Evolutionary conservation across 2,329 filamentous ascomycete species (phyloP).

Genomic region (Huntiella omanensis): DNA sequence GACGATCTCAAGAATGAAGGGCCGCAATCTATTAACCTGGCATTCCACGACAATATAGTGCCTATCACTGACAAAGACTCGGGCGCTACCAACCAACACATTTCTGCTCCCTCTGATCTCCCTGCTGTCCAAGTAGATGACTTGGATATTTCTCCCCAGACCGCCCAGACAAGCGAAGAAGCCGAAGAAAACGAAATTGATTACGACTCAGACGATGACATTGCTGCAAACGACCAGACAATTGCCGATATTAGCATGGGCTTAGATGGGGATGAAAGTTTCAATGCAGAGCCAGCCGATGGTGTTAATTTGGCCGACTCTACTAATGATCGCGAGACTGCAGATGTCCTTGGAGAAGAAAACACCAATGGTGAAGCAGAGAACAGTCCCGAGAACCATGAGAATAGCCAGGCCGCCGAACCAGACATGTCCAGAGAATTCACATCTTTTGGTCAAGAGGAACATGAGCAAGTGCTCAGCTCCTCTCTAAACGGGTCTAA

Average conservation of each 20-base stretch:
- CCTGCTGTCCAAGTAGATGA: not conserved
- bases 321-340: constrained; percentile 17
- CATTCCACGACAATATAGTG: not conserved
- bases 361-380: constrained; percentile 3
- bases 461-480: constrained; percentile 11
- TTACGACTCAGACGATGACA: constrained; percentile 6
- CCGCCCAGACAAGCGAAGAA: not conserved
- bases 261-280: constrained; percentile 14
- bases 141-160: too few species aligned
- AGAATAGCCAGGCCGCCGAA: constrained; percentile 10
- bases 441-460: constrained; percentile 3
- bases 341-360: constrained; percentile 10
- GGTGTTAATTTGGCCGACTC: constrained; percentile 15
- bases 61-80: not conserved
- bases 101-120: too few species aligned
- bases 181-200: constrained; percentile 12
- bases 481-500: constrained; percentile 10
- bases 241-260: not conserved
- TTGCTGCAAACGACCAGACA: not conserved
- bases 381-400: not conserved
- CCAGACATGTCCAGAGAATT: constrained; percentile 12
- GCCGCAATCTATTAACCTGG: not conserved
- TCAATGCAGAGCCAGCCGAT: constrained; percentile 12
- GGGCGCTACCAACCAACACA: not conserved
- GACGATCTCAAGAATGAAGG: not conserved